Evolutionary conservation across 805 yeast genomes (phyloP).

Genomic region (Candida bentonensis): DNA sequence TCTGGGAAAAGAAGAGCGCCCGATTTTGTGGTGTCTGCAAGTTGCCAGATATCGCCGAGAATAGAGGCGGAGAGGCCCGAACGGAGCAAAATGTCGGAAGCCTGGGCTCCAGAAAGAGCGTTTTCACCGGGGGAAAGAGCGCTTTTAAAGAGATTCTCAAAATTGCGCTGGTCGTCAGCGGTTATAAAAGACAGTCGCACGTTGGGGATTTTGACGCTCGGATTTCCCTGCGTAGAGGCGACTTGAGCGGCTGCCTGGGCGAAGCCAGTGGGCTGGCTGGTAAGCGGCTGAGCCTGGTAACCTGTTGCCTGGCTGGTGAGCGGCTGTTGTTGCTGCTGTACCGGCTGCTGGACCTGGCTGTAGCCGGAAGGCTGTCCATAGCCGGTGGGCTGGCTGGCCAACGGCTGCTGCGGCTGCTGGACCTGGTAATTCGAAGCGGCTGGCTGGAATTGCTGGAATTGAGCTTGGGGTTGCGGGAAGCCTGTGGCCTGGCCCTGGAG

Average conservation of each 20-base stretch:
- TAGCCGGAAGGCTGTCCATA: conserved; percentile 2
- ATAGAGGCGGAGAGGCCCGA: conserved; percentile 65
- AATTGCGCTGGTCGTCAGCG: conserved; percentile 72
- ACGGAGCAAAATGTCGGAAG: conserved; percentile 64
- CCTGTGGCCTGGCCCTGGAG: conserved; percentile 5
- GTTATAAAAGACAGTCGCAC: conserved; percentile 77
- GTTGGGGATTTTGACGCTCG: conserved; percentile 15
- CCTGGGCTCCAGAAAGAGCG: conserved; percentile 40
- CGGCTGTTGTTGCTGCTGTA: conserved; percentile 9
- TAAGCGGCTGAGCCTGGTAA: conserved; percentile 26
- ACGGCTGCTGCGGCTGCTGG: conserved; percentile 15
- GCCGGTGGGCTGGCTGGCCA: conserved; percentile 7
- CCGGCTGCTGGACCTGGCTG: conserved; percentile 3
- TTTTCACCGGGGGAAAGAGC: conserved; percentile 55
- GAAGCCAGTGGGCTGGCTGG: conserved; percentile 20
- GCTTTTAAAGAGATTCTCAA: conserved; percentile 69
- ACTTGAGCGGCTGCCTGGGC: conserved; percentile 1
- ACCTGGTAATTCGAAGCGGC: conserved; percentile 16
- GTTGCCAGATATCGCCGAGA: conserved; percentile 77
- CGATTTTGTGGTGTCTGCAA: conserved; percentile 77
- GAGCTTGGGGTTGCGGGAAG: conserved; percentile 4
- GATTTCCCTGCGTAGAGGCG: conserved; percentile 20
- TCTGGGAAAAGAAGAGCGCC: conserved; percentile 86
- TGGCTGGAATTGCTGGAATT: conserved; percentile 10
- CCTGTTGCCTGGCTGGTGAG: conserved; percentile 21